A percentile compares a stretch with the other conserved stretches of the same genome.
Conservation (phyloP, 192 early-diverging fungal genomes). For the Backusella tarrabulga region DNA sequence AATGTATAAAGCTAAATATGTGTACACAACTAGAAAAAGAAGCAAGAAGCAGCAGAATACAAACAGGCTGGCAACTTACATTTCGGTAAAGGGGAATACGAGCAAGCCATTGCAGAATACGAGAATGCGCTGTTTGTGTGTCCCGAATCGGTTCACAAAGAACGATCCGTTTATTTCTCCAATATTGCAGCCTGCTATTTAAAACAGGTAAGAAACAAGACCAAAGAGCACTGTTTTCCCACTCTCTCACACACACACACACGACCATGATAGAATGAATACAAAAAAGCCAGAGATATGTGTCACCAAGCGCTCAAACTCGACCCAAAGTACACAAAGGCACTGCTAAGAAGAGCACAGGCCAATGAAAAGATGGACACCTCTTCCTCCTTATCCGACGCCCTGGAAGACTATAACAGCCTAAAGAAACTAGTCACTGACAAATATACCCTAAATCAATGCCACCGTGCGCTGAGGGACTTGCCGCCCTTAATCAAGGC, state of each 20-base stretch:
- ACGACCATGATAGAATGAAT: conserved; percentile 21
- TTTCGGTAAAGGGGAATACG: conserved; percentile 45
- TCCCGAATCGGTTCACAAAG: conserved; percentile 27
- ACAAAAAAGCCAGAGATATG: conserved; percentile 37
- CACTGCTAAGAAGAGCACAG: conserved; percentile 58
- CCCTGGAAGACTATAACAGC: conserved; percentile 41
- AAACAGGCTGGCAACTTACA: conserved; percentile 46
- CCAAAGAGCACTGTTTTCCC: too few species aligned
- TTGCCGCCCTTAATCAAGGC: conserved; percentile 49
- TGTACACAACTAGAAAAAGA: conserved; percentile 28
- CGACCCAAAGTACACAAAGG: conserved; percentile 57
- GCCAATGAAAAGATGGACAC: conserved; percentile 52
- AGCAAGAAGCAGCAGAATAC: conserved; percentile 44
- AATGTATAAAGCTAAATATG: not conserved
- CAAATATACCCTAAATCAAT: conserved; percentile 19
- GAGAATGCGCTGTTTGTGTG: conserved; percentile 14
- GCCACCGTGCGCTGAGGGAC: conserved; percentile 19
- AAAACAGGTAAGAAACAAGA: conserved; percentile 42
- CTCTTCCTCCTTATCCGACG: conserved; percentile 43
- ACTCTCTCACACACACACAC: not conserved
- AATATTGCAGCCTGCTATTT: conserved; percentile 71
- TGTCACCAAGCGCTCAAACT: conserved; percentile 51
- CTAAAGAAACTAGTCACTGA: conserved; percentile 12
- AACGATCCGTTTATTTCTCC: conserved; percentile 51
- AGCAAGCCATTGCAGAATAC: conserved; percentile 23